Base-by-base conservation (phyloP, 1,284 basidiomycete genomes). In the Hortiboletus rubellus region DNA sequence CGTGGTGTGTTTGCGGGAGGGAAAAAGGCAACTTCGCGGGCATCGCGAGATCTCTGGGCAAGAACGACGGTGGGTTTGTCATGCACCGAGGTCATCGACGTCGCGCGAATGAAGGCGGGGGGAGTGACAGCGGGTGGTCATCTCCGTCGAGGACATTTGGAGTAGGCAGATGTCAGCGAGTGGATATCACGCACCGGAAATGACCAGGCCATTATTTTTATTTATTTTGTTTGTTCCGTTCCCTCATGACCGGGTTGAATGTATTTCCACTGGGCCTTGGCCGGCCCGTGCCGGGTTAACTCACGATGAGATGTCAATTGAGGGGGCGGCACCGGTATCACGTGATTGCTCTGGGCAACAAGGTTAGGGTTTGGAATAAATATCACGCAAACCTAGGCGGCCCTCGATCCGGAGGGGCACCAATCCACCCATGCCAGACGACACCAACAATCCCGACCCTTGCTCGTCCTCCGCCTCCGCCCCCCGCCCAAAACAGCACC, bases 361-460 rank as follows among this genome's bases (percentile, higher is more conserved):
- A 64, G 65, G 68, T 66, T 69, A 66, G 65, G 65, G 65, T 66
- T 70, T 52, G 42, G 43, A 60, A 67, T 70, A 70, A 66, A 71
- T 67, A 63, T 57, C 64, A 64, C 40, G 24, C 34, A 44, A 18
- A 44, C 46, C 11, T 46, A 9, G 15, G 38, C 68, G 66, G 66
- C 44, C 65, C 61, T 68, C 65, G 65, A 66, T 70, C 67, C 65
- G 67, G 49, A 61, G 47, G 59, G 63, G 49, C 61, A 62, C 52
- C 57, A 52, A 52, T 63, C 61, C 66, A 67, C 61, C 67, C 68
- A 83, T 83, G 81, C 70, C 81, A 62, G 82, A 83, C 75, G 80
- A 70, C 60, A 59, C 43, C 67, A 55, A 46, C 59, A 44, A 31
- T 47, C 37, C 36, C 52, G 60, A 66, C 62, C 50, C 66, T 7